These are phyloP conservation scores for Senecio squalidus DNA, from an alignment of 140 eudicot species.

Conservation along the genomic window DNA sequence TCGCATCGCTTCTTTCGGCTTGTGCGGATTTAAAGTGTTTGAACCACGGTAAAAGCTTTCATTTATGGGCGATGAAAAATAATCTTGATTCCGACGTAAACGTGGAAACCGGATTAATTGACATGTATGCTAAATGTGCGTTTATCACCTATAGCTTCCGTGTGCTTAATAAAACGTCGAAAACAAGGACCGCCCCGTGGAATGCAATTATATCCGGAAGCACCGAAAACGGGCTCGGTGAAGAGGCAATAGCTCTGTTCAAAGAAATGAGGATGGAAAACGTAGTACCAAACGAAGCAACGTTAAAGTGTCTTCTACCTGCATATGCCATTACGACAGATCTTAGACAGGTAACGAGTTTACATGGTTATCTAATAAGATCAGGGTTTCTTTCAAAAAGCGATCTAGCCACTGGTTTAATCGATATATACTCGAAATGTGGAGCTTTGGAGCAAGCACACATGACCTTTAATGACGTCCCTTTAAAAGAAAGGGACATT, in stretches of 20 bases:
- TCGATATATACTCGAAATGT: slow-evolving; percentile 70
- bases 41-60: slow-evolving; percentile 64
- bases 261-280: slow-evolving; percentile 49
- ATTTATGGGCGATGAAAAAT: slow-evolving; percentile 62
- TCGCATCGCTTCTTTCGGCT: slow-evolving; percentile 66
- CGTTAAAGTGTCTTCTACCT: slow-evolving; percentile 65
- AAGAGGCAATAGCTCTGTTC: slow-evolving; percentile 53
- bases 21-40: slow-evolving; percentile 43
- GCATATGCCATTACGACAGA: slow-evolving; percentile 65
- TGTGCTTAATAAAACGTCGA: slow-evolving; percentile 58
- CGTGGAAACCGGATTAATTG: slow-evolving; percentile 67
- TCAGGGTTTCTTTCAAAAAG: slow-evolving; percentile 57
- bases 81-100: slow-evolving; percentile 54
- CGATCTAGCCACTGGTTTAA: slow-evolving; percentile 56
- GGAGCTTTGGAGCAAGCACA: slow-evolving; percentile 61
- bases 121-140: slow-evolving; percentile 75
- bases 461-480: slow-evolving; percentile 40
- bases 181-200: slow-evolving; percentile 60
- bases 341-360: slow-evolving; percentile 44
- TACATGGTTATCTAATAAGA: slow-evolving; percentile 56
- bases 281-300: slow-evolving; percentile 58
- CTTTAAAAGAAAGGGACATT: slow-evolving; percentile 43
- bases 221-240: slow-evolving; percentile 41
- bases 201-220: slow-evolving; percentile 76
- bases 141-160: slow-evolving; percentile 36